Conservation (phyloP, 768 basidiomycete genomes). For the Lactarius sp. region DNA sequence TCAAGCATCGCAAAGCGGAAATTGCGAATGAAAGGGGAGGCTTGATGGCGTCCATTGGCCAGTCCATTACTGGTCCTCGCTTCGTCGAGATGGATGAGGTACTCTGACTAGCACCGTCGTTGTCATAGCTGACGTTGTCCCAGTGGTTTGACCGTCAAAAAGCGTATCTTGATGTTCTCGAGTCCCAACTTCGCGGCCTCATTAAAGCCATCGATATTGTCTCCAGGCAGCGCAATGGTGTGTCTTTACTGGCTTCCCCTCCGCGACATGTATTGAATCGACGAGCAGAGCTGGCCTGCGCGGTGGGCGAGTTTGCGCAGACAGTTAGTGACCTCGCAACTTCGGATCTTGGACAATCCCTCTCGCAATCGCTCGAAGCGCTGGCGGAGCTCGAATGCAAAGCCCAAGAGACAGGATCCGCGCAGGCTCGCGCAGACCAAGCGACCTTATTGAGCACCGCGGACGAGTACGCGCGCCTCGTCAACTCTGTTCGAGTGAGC, state of each 20-base stretch:
- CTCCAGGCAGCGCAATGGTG: constrained; percentile 77
- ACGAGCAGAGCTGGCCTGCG: constrained; percentile 55
- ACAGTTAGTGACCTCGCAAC: constrained; percentile 62
- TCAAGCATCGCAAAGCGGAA: constrained; percentile 82
- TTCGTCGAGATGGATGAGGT: constrained; percentile 90
- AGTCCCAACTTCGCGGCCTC: constrained; percentile 80
- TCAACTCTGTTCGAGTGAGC: constrained; percentile 79
- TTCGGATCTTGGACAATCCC: constrained; percentile 69
- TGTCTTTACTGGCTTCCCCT: constrained; percentile 6
- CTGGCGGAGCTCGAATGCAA: constrained; percentile 72
- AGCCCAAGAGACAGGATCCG: constrained; percentile 66
- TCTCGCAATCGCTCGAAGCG: constrained; percentile 63
- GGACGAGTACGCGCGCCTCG: constrained; percentile 92
- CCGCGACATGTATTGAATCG: not conserved
- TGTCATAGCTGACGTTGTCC: not conserved
- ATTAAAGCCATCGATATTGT: constrained; percentile 84
- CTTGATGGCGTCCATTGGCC: constrained; percentile 77
- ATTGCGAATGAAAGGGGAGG: constrained; percentile 75
- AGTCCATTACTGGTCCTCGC: constrained; percentile 69
- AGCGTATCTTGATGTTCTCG: constrained; percentile 79
- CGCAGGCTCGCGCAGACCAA: constrained; percentile 80
- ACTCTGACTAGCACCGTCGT: constrained; percentile 16
- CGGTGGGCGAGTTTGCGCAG: constrained; percentile 77
- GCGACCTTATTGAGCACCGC: constrained; percentile 75
- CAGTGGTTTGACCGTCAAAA: constrained; percentile 94